Evolutionary conservation across 2,329 filamentous ascomycete species (phyloP), one percentile per base, ranked within the genome.

Genomic region (Aspergillus sojae): DNA sequence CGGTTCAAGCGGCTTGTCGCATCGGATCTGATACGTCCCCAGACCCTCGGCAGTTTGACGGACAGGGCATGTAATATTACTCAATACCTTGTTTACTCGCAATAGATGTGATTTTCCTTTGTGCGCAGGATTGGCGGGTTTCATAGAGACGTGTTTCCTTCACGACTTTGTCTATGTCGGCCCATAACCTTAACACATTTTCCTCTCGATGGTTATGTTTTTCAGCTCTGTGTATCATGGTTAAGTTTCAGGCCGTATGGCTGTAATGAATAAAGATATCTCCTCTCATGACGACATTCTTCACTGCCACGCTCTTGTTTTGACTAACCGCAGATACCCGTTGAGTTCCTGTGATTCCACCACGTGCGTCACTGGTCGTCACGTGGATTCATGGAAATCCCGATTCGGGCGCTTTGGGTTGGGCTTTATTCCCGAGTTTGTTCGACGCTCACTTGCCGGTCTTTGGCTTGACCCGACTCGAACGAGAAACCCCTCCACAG

Each of bases 61-160:
- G 72, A 71, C 66, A 66, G 74, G 73, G 69, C 74, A 69, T 79
- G 77, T 79, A 79, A 72, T 74, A 75, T 75, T 77, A 78, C 75
- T 62, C 70, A 67, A 68, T 71, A 71, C 66, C 67, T 69, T 72
- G 67, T 67, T 73, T 74, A 74, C 64, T 70, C 68, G 69, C 74
- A 74, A 76, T 76, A 76, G 75, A 76, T 68, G 65, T 70, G 65
- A 65, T 65, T 67, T 69, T 63, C 64, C 61, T 65, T 72, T 65
- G 66, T 67, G 68, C 64, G 67, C 61, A 63, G 68, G 68, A 54
- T 63, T 66, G 62, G 60, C 62, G 67, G 69, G 68, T 68, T 65
- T 64, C 58, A 70, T 74, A 74, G 69, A 74, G 60, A 67, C 62
- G 54, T 65, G 62, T 64, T 67, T 67, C 59, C 58, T 56, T 64